Evolutionary conservation across 768 basidiomycete species (phyloP).

Genomic region (Hericium rajendrae): DNA sequence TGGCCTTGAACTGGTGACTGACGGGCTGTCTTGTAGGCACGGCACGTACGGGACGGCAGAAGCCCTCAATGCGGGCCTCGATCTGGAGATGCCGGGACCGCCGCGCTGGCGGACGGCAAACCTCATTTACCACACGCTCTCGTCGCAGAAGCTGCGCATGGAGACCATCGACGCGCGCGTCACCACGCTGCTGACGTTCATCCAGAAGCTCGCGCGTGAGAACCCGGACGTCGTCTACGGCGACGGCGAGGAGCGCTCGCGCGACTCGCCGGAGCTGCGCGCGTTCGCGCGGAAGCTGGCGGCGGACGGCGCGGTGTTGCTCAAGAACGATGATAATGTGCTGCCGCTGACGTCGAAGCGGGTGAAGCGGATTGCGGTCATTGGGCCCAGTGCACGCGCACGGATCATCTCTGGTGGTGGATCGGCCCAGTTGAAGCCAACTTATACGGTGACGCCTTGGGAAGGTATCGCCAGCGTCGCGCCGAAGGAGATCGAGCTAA

Average conservation of each 20-base stretch:
- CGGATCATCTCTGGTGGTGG: conserved; percentile 68
- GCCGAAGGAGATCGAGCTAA: conserved; percentile 38
- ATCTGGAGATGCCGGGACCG: conserved; percentile 39
- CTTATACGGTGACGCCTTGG: conserved; percentile 55
- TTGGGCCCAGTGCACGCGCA: conserved; percentile 61
- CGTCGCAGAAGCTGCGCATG: conserved; percentile 40
- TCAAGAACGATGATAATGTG: conserved; percentile 50
- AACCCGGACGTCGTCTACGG: conserved; percentile 56
- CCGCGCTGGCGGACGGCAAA: conserved; percentile 29
- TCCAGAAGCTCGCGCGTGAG: conserved; percentile 44
- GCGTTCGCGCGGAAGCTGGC: conserved; percentile 47
- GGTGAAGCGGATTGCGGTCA: conserved; percentile 46
- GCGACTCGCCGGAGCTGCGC: conserved; percentile 42
- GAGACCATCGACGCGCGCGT: conserved; percentile 42
- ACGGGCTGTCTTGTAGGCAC: conserved; percentile 19
- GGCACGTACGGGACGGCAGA: conserved; percentile 35
- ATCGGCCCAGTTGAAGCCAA: conserved; percentile 57
- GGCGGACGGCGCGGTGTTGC: conserved; percentile 52
- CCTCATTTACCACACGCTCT: conserved; percentile 30
- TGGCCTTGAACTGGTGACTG: not conserved
- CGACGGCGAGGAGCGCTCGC: conserved; percentile 47
- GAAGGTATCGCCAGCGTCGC: conserved; percentile 46
- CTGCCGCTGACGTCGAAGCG: conserved; percentile 36
- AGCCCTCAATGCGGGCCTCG: conserved; percentile 36
- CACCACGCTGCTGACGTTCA: conserved; percentile 39